These are phyloP conservation scores for Petrea volubilis DNA, from an alignment of 257 asterid species.

Conservation along the genomic window DNA sequence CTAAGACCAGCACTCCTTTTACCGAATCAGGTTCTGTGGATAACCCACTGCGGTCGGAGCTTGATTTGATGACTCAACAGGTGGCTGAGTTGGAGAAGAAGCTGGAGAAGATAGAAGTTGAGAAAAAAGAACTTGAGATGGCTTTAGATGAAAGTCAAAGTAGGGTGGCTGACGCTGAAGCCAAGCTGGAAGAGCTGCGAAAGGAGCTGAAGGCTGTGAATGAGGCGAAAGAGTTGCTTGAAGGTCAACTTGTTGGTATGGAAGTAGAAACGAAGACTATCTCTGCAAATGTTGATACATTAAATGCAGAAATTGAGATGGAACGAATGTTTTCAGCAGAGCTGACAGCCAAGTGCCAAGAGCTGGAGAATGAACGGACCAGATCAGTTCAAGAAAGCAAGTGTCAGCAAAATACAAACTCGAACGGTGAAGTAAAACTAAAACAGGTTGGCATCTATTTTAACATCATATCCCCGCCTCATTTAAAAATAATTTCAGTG, in stretches of 20 bases:
- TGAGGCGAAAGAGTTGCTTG: conserved; percentile 46
- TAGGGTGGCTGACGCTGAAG: conserved; percentile 36
- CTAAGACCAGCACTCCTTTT: conserved; percentile 33
- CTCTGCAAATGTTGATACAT: conserved; percentile 35
- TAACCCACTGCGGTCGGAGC: conserved; percentile 39
- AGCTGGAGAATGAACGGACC: conserved; percentile 42
- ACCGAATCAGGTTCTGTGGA: conserved; percentile 30
- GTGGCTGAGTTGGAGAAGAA: conserved; percentile 55
- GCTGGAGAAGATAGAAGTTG: conserved; percentile 48
- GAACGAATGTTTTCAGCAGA: conserved; percentile 38
- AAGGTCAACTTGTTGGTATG: conserved; percentile 45
- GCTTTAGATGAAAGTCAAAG: conserved; percentile 37
- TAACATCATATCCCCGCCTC: too few species aligned
- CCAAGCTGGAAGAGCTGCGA: conserved; percentile 38
- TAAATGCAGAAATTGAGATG: conserved; percentile 34
- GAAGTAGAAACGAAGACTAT: conserved; percentile 52
- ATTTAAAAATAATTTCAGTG: too few species aligned
- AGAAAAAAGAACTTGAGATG: conserved; percentile 44
- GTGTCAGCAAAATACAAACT: conserved; percentile 37
- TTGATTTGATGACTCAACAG: conserved; percentile 40
- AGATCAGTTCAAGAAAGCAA: conserved; percentile 39
- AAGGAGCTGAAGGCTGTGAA: conserved; percentile 35
- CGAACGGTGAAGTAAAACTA: conserved; percentile 43
- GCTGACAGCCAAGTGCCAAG: conserved; percentile 38
- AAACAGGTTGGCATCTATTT: conserved; percentile 51